Evolutionary conservation across 192 early-diverging fungal genomes (phyloP).

Genomic region (Gamsiella multidivaricata): DNA sequence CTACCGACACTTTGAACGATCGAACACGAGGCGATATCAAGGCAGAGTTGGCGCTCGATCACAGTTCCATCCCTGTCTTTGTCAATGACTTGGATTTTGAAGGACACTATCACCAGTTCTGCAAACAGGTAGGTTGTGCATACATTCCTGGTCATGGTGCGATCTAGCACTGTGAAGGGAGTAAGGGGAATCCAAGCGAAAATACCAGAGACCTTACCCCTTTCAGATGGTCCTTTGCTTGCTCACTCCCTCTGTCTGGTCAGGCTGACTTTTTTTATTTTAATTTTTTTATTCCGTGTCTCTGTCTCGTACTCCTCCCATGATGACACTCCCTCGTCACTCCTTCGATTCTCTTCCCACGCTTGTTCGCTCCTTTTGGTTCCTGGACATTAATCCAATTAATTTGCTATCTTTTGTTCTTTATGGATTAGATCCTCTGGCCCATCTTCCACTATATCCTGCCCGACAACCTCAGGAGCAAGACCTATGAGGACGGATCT

Average conservation of each 20-base stretch:
- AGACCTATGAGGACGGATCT: constrained; percentile 77
- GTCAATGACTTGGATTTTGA: constrained; percentile 84
- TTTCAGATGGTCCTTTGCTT: too few species aligned
- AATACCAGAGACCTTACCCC: too few species aligned
- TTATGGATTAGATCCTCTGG: constrained; percentile 89
- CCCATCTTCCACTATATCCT: constrained; percentile 97
- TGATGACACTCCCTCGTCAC: constrained; percentile 15
- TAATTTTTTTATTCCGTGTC: too few species aligned
- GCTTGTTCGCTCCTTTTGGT: constrained; percentile 1
- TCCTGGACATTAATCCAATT: too few species aligned
- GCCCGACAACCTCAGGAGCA: constrained; percentile 86
- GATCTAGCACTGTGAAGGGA: not conserved
- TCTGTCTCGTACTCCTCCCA: too few species aligned
- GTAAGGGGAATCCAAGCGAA: too few species aligned
- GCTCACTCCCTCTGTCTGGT: too few species aligned
- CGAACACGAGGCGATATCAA: constrained; percentile 68
- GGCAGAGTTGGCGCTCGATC: constrained; percentile 67
- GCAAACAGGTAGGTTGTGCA: constrained; percentile 86
- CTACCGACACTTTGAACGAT: constrained; percentile 75
- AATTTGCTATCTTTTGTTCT: constrained; percentile 4
- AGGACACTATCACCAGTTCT: constrained; percentile 93
- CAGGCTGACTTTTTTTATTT: too few species aligned
- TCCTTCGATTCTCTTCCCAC: not conserved
- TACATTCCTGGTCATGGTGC: too few species aligned
- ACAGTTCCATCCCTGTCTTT: constrained; percentile 84